phyloP scores from a whole-genome alignment of 2,329 filamentous ascomycete species.

The Alternaria panax region DNA sequence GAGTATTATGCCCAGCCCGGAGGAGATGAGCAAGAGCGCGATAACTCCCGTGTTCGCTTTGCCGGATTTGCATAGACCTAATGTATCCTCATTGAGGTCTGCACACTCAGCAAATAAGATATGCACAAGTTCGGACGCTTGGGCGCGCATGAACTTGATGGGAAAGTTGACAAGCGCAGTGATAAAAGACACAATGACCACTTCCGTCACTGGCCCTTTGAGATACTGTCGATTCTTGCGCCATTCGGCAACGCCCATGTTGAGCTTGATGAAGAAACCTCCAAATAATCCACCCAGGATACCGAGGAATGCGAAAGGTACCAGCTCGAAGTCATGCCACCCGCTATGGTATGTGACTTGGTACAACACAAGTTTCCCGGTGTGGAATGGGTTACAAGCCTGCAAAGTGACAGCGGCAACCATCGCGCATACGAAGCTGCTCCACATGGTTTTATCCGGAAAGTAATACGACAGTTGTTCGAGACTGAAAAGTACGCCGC shows the following conservation, averaged over 20 bases:
- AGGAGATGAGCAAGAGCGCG: conserved; percentile 80
- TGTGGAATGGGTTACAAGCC: conserved; percentile 91
- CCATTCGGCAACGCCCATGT: conserved; percentile 86
- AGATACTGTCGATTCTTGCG: conserved; percentile 75
- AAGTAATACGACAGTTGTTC: conserved; percentile 98
- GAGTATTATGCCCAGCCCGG: conserved; percentile 83
- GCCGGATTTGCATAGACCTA: conserved; percentile 89
- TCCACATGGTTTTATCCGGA: conserved; percentile 99
- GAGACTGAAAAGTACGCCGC: conserved; percentile 93
- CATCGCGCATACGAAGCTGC: conserved; percentile 99
- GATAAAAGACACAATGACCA: conserved; percentile 77
- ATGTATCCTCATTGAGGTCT: conserved; percentile 80
- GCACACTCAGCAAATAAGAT: conserved; percentile 92
- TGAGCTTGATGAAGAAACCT: conserved; percentile 91
- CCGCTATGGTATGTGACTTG: conserved; percentile 91
- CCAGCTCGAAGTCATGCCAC: conserved; percentile 93
- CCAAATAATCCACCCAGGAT: conserved; percentile 93
- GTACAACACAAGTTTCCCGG: conserved; percentile 93
- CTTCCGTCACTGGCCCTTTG: conserved; percentile 76
- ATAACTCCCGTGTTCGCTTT: conserved; percentile 83
- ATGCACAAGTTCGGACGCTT: conserved; percentile 89
- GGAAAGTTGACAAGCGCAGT: conserved; percentile 94
- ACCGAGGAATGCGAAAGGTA: conserved; percentile 86
- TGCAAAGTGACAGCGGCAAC: conserved; percentile 94
- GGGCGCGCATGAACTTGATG: conserved; percentile 94